These are phyloP conservation scores for Termitomyces sp. DNA, from an alignment of 768 basidiomycete genomes.

Conservation along the genomic window DNA sequence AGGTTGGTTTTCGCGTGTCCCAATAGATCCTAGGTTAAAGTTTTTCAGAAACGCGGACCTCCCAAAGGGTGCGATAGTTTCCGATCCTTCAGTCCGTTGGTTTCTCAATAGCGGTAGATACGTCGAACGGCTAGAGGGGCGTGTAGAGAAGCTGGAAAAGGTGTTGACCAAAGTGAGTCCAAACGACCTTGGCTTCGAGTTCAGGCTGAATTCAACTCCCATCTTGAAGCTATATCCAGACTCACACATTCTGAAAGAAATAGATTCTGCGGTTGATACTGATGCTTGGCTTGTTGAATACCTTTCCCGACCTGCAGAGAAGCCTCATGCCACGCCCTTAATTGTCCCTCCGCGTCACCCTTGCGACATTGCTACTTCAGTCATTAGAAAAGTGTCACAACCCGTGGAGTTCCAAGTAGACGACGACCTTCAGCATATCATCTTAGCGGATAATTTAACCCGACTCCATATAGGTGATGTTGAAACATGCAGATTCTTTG, in stretches of 20 bases:
- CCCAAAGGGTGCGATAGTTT: slow-evolving; percentile 46
- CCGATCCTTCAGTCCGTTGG: not conserved
- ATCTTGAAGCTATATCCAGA: slow-evolving; percentile 54
- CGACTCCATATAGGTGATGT: slow-evolving; percentile 25
- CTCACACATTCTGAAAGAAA: slow-evolving; percentile 52
- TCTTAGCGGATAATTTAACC: slow-evolving; percentile 29
- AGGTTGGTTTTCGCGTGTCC: slow-evolving; percentile 33
- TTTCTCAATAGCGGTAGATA: slow-evolving; percentile 28
- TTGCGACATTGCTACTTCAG: slow-evolving; percentile 24
- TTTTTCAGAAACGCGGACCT: slow-evolving; percentile 47
- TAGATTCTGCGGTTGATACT: slow-evolving; percentile 26
- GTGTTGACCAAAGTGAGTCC: slow-evolving; percentile 37
- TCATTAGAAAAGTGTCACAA: slow-evolving; percentile 24
- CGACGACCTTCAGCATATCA: slow-evolving; percentile 22
- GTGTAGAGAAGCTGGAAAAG: slow-evolving; percentile 56
- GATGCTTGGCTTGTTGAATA: slow-evolving; percentile 10
- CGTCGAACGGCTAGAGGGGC: slow-evolving; percentile 56
- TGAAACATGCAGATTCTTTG: slow-evolving; percentile 43
- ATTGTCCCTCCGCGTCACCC: slow-evolving; percentile 3
- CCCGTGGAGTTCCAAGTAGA: slow-evolving; percentile 21
- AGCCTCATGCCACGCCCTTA: not conserved
- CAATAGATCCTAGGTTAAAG: not conserved
- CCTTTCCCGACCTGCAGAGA: not conserved
- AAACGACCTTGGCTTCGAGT: not conserved
- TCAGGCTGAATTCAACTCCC: not conserved